Percentiles rank a stretch among this genome's conserved stretches.
These are phyloP conservation scores for Arabidopsis suecica DNA, from an alignment of 345 rosid genomes.

Conservation along the genomic window DNA sequence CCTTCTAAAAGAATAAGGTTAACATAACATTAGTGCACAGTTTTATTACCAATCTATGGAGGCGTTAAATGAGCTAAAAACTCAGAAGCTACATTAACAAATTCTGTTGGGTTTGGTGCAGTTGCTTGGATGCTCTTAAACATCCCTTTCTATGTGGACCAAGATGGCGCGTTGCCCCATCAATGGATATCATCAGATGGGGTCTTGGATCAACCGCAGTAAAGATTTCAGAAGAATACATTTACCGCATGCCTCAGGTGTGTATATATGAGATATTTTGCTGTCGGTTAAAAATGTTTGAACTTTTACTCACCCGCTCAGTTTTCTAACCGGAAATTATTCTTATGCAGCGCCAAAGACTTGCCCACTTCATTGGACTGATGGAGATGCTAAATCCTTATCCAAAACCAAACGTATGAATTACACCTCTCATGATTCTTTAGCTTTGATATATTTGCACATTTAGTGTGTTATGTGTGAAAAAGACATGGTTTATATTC, in stretches of 20 bases:
- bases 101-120: constrained; percentile 38
- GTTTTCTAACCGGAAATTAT: not conserved
- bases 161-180: constrained; percentile 88
- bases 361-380: constrained; percentile 80
- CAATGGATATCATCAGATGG: constrained; percentile 93
- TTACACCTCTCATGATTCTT: constrained; percentile 5
- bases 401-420: constrained; percentile 71
- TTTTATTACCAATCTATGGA: not conserved
- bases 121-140: constrained; percentile 89
- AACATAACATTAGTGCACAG: constrained; percentile 5
- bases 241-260: constrained; percentile 77
- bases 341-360: constrained; percentile 67
- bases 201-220: constrained; percentile 95
- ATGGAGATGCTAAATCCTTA: constrained; percentile 96
- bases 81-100: constrained; percentile 11
- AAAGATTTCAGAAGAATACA: constrained; percentile 88
- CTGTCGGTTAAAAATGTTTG: not conserved
- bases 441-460: not conserved
- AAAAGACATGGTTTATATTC: not conserved
- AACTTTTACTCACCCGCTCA: not conserved
- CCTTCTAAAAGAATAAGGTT: constrained; percentile 85
- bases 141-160: constrained; percentile 97
- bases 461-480: not conserved
- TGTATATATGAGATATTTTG: constrained; percentile 29
- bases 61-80: not conserved